A percentile compares a stretch with the other conserved stretches of the same genome.
Conservation (phyloP, 2,329 filamentous ascomycete genomes). For the Microcyclospora tardicrescens region DNA sequence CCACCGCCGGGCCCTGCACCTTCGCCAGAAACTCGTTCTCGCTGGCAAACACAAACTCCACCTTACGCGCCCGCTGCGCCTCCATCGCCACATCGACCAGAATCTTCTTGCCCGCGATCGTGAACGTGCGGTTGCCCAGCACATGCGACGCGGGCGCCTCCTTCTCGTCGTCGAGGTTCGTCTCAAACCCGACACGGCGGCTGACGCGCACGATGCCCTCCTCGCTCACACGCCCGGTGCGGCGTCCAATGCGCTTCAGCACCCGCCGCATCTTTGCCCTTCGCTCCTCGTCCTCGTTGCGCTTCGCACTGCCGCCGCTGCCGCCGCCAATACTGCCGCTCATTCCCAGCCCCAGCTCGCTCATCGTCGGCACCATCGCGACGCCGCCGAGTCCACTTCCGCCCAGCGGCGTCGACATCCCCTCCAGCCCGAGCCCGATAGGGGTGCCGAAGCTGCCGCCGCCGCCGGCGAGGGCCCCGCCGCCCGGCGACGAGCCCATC, state of each 20-base stretch:
- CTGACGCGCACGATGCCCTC: slow-evolving; percentile 61
- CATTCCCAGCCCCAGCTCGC: slow-evolving; percentile 30
- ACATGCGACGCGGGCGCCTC: slow-evolving; percentile 7
- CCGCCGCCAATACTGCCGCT: slow-evolving; percentile 3
- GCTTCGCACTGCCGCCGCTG: slow-evolving; percentile 19
- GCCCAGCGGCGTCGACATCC: slow-evolving; percentile 26
- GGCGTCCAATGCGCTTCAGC: slow-evolving; percentile 51
- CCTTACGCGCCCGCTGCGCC: slow-evolving; percentile 32
- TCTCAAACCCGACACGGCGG: slow-evolving; percentile 50
- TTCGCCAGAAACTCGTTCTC: slow-evolving; percentile 42
- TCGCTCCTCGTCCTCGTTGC: slow-evolving; percentile 41
- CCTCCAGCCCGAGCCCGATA: slow-evolving; percentile 18
- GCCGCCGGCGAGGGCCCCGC: background rate
- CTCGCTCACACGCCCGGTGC: slow-evolving; percentile 57
- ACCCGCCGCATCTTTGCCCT: slow-evolving; percentile 44
- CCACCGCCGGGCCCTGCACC: slow-evolving; percentile 48
- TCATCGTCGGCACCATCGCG: slow-evolving; percentile 30
- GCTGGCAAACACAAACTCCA: slow-evolving; percentile 51
- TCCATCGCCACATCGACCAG: slow-evolving; percentile 22
- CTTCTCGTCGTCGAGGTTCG: slow-evolving; percentile 15
- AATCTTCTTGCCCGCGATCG: slow-evolving; percentile 24
- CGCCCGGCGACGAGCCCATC: slow-evolving; percentile 10
- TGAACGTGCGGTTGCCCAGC: slow-evolving; percentile 22
- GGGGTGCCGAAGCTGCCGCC: slow-evolving; percentile 17
- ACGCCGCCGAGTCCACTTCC: slow-evolving; percentile 24